Conservation (phyloP, 495 filamentous ascomycete species). For the Lasiosphaeria hispida region DNA sequence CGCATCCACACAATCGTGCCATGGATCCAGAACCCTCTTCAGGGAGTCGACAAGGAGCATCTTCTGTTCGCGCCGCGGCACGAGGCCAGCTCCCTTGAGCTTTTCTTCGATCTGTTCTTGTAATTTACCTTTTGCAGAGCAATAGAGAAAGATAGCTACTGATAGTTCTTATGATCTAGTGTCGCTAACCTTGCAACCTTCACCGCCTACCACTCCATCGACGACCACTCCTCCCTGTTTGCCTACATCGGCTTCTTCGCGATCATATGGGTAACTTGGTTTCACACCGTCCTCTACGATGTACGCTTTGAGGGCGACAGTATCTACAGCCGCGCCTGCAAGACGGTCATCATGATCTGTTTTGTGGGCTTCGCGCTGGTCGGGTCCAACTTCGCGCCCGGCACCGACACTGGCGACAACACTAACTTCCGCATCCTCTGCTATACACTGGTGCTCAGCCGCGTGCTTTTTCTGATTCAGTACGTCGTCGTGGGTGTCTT, state of each 20-base stretch:
- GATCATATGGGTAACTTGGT: conserved; percentile 72
- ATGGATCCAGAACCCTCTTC: conserved; percentile 27
- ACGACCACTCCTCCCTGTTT: conserved; percentile 26
- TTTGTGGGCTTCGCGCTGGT: conserved; percentile 66
- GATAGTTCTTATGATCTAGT: background rate
- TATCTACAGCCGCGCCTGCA: conserved; percentile 63
- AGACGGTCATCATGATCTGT: conserved; percentile 59
- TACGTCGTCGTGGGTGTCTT: conserved; percentile 50
- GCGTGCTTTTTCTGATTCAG: conserved; percentile 54
- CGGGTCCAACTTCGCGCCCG: conserved; percentile 52
- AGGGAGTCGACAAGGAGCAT: conserved; percentile 24
- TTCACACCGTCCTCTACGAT: conserved; percentile 65
- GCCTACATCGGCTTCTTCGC: conserved; percentile 28
- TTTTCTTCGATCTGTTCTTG: conserved; percentile 62
- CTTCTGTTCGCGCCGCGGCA: conserved; percentile 31
- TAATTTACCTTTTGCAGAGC: too few species aligned
- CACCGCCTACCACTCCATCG: conserved; percentile 51
- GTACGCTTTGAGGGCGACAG: conserved; percentile 66
- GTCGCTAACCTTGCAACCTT: conserved; percentile 61
- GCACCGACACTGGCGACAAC: conserved; percentile 31
- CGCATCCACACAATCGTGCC: conserved; percentile 22
- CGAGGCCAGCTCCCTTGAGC: conserved; percentile 55
- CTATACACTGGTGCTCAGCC: conserved; percentile 33
- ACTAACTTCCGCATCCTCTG: conserved; percentile 30
- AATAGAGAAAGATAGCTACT: too few species aligned